Evolutionary conservation across 345 rosid genomes (phyloP).

Genomic region (Cardamine chenopodiifolia): DNA sequence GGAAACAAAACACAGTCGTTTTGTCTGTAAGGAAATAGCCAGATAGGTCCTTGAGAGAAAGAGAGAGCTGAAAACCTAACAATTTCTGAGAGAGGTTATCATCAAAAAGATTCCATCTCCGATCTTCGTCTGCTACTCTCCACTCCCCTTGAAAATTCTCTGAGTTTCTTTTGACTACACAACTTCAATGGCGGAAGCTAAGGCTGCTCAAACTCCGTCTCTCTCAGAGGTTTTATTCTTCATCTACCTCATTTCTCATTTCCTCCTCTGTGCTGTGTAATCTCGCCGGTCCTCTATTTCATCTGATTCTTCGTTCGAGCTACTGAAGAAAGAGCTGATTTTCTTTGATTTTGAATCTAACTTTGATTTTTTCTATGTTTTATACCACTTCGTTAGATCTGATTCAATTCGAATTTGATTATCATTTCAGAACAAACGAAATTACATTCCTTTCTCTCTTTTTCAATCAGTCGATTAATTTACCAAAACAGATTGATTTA

Average conservation of each 20-base stretch:
- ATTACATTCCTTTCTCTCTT: not conserved
- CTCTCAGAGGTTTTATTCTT: constrained; percentile 69
- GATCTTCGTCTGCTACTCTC: constrained; percentile 33
- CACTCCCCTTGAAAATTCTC: constrained; percentile 20
- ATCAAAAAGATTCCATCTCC: constrained; percentile 33
- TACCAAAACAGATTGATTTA: constrained; percentile 15
- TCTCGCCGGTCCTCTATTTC: constrained; percentile 17
- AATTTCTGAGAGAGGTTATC: constrained; percentile 8
- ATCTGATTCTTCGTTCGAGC: constrained; percentile 14
- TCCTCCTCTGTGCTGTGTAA: not conserved
- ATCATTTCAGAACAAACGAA: not conserved
- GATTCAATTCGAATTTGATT: constrained; percentile 11
- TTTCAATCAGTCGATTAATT: not conserved
- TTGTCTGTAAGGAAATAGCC: constrained; percentile 13
- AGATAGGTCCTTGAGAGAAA: constrained; percentile 26
- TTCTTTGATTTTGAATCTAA: not conserved
- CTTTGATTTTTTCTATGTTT: not conserved
- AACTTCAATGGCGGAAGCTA: constrained; percentile 71
- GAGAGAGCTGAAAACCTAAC: constrained; percentile 37
- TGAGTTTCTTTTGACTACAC: constrained; percentile 37
- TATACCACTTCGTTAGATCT: constrained; percentile 27
- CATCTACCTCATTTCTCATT: constrained; percentile 1
- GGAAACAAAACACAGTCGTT: constrained; percentile 12
- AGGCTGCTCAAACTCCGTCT: constrained; percentile 44
- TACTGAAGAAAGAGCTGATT: constrained; percentile 21